Percentiles rank a stretch among this genome's conserved stretches.
Evolutionary conservation across 352 stramenopile genomes (phyloP).

Genomic region (Pythium plurisporium): DNA sequence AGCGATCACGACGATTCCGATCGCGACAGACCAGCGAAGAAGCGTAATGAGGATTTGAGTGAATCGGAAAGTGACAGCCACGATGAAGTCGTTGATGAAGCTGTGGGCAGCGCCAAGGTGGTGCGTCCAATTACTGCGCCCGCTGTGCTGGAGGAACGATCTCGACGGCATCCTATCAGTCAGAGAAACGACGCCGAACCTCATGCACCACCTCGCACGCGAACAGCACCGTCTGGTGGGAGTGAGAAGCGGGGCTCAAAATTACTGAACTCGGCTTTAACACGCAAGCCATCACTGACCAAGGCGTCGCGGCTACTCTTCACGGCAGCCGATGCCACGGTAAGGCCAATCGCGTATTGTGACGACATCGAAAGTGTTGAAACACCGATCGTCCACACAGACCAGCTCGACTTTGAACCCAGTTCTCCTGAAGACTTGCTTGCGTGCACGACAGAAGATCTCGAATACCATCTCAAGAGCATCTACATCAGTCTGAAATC

Average conservation of each 20-base stretch:
- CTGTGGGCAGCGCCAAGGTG: neutral
- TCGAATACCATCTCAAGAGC: conserved; percentile 72
- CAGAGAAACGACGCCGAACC: no score
- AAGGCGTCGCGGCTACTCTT: conserved; percentile 42
- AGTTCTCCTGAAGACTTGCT: conserved; percentile 39
- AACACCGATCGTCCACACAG: conserved; percentile 21
- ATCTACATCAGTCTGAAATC: conserved; percentile 69
- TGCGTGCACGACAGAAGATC: conserved; percentile 33
- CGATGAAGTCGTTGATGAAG: neutral
- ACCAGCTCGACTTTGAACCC: conserved; percentile 37
- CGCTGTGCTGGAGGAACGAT: neutral
- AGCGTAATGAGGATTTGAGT: neutral
- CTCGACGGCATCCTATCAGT: no score
- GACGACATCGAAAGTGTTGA: conserved; percentile 41
- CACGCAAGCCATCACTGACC: neutral
- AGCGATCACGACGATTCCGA: neutral
- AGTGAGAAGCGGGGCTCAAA: neutral
- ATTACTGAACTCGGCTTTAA: no score
- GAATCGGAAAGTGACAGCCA: conserved; percentile 4
- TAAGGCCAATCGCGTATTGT: conserved; percentile 60
- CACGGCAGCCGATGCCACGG: conserved; percentile 42
- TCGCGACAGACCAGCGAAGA: neutral
- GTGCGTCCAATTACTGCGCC: conserved; percentile 22
- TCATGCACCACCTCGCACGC: no score
- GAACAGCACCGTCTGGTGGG: neutral